Evolutionary conservation across 768 basidiomycete genomes (phyloP), one percentile per base, ranked within the genome.

Genomic region (Xerocomus potaroensis): DNA sequence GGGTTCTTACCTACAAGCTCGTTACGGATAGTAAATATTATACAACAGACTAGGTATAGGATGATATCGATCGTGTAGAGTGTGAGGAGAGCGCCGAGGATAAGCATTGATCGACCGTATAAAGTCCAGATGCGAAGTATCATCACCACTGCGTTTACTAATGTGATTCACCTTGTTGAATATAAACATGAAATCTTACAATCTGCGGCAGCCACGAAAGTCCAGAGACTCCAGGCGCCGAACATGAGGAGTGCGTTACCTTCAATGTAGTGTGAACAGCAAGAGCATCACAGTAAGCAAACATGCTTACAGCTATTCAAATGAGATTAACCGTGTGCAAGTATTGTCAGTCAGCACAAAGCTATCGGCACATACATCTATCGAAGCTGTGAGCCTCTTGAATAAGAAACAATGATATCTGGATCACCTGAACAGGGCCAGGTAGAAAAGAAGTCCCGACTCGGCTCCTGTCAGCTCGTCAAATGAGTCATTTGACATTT

Each of bases 121-220:
- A 44, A 29, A 15, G 26, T 23, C 43, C 43, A 44, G 14, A 44
- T 34, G 9, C 43, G 34, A 19, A 44, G 43, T n/a, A 36, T 44
- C 43, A 44, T 44, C 19, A 19, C 33, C 23, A 44, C 43, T 44
- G 26, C 18, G 24, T 29, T 8, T 36, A n/a, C 4, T 12, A 15
- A 4, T n/a, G 14, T n/a, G 18, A 44, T 21, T 27, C 6, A 21
- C n/a, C 2, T 21, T 5, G 11, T 8, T 11, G 27, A 18, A 11
- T 19, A 29, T 27, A 14, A 19, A 41, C 18, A 41, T 21, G 27
- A 41, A 40, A 18, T 26, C 38, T 27, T 10, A 39, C 38, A 40
- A 18, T 27, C 38, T 18, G 16, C 24, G 16, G 38, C 38, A 11
- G 27, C 24, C 26, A 40, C 22, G 14, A 36, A 37, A 15, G 24